phyloP scores from a whole-genome alignment of 768 basidiomycete species.

The Tricholoma terreum region DNA sequence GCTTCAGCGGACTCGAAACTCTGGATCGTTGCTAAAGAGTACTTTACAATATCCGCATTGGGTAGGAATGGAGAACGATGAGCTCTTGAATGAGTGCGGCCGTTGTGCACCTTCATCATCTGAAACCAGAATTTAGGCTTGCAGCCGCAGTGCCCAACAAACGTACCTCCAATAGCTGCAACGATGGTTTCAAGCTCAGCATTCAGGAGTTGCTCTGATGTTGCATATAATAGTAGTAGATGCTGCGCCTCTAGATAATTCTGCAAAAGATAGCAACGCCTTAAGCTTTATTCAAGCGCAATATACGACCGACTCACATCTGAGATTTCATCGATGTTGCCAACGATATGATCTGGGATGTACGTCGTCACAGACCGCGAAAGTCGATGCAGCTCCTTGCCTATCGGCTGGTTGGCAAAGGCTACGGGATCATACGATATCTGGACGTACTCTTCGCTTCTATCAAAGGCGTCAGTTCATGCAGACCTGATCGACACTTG shows the following conservation, averaged over 20 bases:
- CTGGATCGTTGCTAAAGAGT: constrained; percentile 9
- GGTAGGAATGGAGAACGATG: constrained; percentile 84
- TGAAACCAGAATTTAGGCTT: constrained; percentile 25
- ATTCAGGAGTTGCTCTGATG: constrained; percentile 53
- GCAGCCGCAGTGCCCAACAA: constrained; percentile 1
- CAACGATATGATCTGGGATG: constrained; percentile 45
- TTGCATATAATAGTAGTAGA: constrained; percentile 50
- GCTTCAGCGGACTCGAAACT: background rate
- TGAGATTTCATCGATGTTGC: constrained; percentile 54
- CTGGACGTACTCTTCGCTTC: constrained; percentile 54
- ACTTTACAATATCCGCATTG: constrained; percentile 83
- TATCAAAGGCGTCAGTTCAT: constrained; percentile 57
- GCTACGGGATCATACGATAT: background rate
- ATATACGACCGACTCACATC: constrained; percentile 42
- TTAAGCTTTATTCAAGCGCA: constrained; percentile 17
- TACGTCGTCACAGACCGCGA: constrained; percentile 45
- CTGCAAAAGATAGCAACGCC: constrained; percentile 34
- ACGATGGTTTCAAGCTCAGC: constrained; percentile 65
- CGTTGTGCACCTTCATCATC: constrained; percentile 70
- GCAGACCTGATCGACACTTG: constrained; percentile 56
- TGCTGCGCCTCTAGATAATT: constrained; percentile 62
- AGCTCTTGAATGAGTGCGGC: constrained; percentile 81
- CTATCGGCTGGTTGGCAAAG: constrained; percentile 31
- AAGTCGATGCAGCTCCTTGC: constrained; percentile 52
- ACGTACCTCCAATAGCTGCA: constrained; percentile 61